Conservation (phyloP, 306 rosid genomes). For the Fragaria iinumae region DNA sequence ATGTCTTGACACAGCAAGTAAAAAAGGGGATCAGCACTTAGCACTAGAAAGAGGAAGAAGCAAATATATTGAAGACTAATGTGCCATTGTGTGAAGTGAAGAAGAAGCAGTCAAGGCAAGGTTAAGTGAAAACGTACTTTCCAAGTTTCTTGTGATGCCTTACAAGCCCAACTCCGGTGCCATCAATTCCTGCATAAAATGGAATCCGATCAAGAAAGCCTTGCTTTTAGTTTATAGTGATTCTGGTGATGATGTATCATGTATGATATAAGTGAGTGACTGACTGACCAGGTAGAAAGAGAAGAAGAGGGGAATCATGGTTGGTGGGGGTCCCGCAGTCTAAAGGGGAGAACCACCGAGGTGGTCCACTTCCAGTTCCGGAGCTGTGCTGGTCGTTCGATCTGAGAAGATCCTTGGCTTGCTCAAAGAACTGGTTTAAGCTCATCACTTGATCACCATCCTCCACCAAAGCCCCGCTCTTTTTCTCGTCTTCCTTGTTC, state of each 20-base stretch:
- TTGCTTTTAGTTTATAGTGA: neutral
- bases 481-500: neutral
- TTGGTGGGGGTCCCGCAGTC: slow-evolving; percentile 42
- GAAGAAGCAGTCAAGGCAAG: neutral
- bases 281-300: slow-evolving; percentile 67
- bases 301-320: slow-evolving; percentile 57
- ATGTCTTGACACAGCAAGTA: slow-evolving; percentile 46
- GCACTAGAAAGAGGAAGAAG: neutral
- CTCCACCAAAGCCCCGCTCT: neutral
- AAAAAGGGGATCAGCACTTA: neutral
- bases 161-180: slow-evolving; percentile 79
- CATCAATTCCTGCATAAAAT: slow-evolving; percentile 63
- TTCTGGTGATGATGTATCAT: neutral
- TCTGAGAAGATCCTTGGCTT: slow-evolving; percentile 41
- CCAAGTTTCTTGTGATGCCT: slow-evolving; percentile 63
- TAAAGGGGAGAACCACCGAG: slow-evolving; percentile 89
- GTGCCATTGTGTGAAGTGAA: neutral
- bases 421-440: slow-evolving; percentile 47
- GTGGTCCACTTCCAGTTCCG: slow-evolving; percentile 46
- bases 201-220: neutral
- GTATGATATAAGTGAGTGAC: too few relatives aligned
- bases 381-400: slow-evolving; percentile 19
- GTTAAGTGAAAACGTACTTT: slow-evolving; percentile 45
- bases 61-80: neutral
- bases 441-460: neutral